Percentiles rank a stretch among this genome's conserved stretches.
These are phyloP conservation scores for Lantana camara DNA, from an alignment of 257 asterid genomes.

Conservation along the genomic window DNA sequence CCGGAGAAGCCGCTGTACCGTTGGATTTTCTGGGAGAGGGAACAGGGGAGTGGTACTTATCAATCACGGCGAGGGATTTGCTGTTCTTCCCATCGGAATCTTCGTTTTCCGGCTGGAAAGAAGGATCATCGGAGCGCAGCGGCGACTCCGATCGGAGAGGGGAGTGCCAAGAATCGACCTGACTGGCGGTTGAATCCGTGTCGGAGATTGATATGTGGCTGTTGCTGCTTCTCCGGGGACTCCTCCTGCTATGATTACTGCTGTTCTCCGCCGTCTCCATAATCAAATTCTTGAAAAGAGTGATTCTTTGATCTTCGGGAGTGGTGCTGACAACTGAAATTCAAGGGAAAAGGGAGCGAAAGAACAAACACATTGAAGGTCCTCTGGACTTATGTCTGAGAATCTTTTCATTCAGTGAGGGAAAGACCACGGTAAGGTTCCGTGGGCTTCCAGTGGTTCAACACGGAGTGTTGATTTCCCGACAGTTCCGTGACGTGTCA, in stretches of 20 bases:
- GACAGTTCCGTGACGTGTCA: slow-evolving; percentile 13
- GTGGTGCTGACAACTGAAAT: slow-evolving; percentile 12
- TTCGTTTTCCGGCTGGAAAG: slow-evolving; percentile 34
- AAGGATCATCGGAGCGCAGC: slow-evolving; percentile 57
- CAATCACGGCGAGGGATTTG: slow-evolving; percentile 50
- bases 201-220: slow-evolving; percentile 75
- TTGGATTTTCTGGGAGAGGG: slow-evolving; percentile 44
- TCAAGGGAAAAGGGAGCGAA: neutral
- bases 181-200: slow-evolving; percentile 74
- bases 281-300: neutral
- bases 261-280: slow-evolving; percentile 43
- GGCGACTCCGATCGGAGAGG: slow-evolving; percentile 79
- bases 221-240: slow-evolving; percentile 39
- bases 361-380: neutral
- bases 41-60: slow-evolving; percentile 45
- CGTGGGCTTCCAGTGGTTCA: neutral
- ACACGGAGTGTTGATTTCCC: neutral
- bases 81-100: slow-evolving; percentile 30
- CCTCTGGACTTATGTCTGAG: slow-evolving; percentile 19
- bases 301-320: neutral
- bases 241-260: slow-evolving; percentile 27
- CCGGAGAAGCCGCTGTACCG: slow-evolving; percentile 30
- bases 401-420: slow-evolving; percentile 5
- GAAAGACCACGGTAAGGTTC: neutral
- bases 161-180: slow-evolving; percentile 76